These are phyloP conservation scores for Coemansia sp. DNA, from an alignment of 192 early-diverging fungal genomes.

Conservation along the genomic window DNA sequence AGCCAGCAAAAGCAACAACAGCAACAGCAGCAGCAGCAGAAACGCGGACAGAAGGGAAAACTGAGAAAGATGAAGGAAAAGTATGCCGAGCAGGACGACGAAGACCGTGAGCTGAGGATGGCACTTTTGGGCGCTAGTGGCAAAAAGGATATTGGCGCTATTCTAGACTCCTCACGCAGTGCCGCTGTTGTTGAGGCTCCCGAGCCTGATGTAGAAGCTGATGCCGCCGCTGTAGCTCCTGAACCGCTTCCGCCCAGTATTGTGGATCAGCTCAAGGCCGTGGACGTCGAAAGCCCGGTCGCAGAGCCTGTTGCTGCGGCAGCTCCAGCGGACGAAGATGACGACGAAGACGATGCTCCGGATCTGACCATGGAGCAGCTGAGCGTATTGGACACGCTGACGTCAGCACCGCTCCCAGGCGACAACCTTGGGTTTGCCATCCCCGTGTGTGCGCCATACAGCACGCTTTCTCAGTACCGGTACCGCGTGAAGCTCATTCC, in stretches of 20 bases:
- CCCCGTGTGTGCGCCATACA: constrained; percentile 94
- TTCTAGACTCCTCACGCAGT: neutral
- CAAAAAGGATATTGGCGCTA: constrained; percentile 49
- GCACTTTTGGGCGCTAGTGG: constrained; percentile 73
- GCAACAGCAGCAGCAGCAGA: constrained; percentile 40
- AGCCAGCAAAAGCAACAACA: constrained; percentile 32
- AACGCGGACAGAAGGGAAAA: constrained; percentile 89
- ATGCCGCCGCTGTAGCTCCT: neutral
- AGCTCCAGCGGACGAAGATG: constrained; percentile 12
- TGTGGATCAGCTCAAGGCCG: constrained; percentile 29
- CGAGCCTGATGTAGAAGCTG: neutral
- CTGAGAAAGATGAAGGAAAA: constrained; percentile 91
- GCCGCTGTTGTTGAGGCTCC: constrained; percentile 3
- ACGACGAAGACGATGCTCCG: constrained; percentile 47
- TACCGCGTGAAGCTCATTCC: constrained; percentile 95
- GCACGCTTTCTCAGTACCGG: constrained; percentile 82
- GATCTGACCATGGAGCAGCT: constrained; percentile 53
- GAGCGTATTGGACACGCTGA: constrained; percentile 80
- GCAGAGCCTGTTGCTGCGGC: neutral
- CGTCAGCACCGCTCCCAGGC: constrained; percentile 72
- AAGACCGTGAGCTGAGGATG: constrained; percentile 84
- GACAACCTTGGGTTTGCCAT: constrained; percentile 87
- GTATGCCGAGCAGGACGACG: constrained; percentile 92
- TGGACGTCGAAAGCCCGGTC: neutral
- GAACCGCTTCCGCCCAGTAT: constrained; percentile 22